Percentiles rank a stretch among this genome's conserved stretches.
Conservation (phyloP, 208 protist genomes). For the Acanthamoeba royreba region DNA sequence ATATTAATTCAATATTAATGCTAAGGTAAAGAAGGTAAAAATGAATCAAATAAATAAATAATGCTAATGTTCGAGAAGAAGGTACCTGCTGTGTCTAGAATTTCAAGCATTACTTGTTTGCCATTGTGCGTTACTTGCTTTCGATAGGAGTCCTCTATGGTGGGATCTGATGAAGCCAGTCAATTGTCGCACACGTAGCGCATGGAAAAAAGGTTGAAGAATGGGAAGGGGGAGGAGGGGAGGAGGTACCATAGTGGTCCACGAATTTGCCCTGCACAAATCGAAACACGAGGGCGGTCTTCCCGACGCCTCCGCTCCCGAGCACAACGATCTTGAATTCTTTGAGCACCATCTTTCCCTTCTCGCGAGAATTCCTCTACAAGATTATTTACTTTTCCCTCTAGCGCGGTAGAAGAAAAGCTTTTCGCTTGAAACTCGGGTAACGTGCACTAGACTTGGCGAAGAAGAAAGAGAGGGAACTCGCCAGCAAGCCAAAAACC, state of each 20-base stretch:
- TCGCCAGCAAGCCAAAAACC: no score
- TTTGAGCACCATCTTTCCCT: not conserved
- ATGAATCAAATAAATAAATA: no score
- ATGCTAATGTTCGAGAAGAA: not conserved
- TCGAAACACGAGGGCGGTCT: not conserved
- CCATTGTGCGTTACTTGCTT: slow-evolving; percentile 62
- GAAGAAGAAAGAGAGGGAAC: no score
- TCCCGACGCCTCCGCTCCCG: not conserved
- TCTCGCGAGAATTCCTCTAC: no score
- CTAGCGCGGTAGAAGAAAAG: no score
- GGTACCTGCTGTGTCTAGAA: slow-evolving; percentile 19
- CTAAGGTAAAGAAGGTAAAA: no score
- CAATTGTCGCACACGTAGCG: no score
- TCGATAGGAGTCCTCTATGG: slow-evolving; percentile 68
- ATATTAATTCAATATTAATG: no score
- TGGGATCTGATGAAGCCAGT: slow-evolving; percentile 62
- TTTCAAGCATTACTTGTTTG: slow-evolving; percentile 40
- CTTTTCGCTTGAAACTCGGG: no score
- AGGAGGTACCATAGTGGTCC: not conserved
- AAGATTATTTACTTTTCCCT: no score
- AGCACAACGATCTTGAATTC: slow-evolving; percentile 34
- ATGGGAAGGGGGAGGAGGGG: not conserved
- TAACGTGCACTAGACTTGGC: no score
- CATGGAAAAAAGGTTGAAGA: not conserved
- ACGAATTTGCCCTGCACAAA: slow-evolving; percentile 40